These are phyloP conservation scores for Beauveria scarabaeidicola DNA, from an alignment of 2,329 filamentous ascomycete genomes.

Conservation along the genomic window DNA sequence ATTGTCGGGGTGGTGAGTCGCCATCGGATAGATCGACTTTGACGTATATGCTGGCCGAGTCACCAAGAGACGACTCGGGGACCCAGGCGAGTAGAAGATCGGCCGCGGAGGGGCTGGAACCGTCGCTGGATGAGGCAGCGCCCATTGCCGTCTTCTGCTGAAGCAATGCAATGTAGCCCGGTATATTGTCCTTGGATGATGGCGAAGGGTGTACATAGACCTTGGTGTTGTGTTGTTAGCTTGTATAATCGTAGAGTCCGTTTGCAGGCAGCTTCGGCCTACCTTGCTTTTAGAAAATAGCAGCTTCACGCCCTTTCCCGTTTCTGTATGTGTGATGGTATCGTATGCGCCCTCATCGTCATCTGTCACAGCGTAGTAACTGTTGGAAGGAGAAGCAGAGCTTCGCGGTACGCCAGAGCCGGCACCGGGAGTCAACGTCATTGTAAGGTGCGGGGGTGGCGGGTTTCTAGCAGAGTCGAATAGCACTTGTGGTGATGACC, in stretches of 20 bases:
- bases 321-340: constrained; percentile 73
- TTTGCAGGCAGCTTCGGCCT: constrained; percentile 42
- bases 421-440: neutral
- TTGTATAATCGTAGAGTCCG: neutral
- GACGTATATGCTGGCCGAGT: constrained; percentile 80
- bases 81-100: constrained; percentile 88
- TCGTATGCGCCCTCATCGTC: constrained; percentile 94
- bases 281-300: constrained; percentile 96
- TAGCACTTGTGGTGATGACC: neutral
- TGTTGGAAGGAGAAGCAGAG: constrained; percentile 62
- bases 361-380: constrained; percentile 93
- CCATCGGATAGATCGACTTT: constrained; percentile 86
- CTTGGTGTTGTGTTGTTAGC: constrained; percentile 37
- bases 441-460: neutral
- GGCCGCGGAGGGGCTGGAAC: constrained; percentile 46
- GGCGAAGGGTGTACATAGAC: constrained; percentile 95
- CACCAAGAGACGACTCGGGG: constrained; percentile 79
- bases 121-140: constrained; percentile 26
- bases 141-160: constrained; percentile 64
- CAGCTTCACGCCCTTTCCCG: constrained; percentile 80
- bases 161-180: constrained; percentile 85
- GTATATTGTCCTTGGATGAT: constrained; percentile 89
- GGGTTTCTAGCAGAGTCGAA: neutral
- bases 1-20: constrained; percentile 73
- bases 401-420: neutral